Percentiles rank a stretch among this genome's conserved stretches.
Evolutionary conservation across 225 moss, liverwort and hornwort species (phyloP).

Genomic region (Rhytidiadelphus loreus): DNA sequence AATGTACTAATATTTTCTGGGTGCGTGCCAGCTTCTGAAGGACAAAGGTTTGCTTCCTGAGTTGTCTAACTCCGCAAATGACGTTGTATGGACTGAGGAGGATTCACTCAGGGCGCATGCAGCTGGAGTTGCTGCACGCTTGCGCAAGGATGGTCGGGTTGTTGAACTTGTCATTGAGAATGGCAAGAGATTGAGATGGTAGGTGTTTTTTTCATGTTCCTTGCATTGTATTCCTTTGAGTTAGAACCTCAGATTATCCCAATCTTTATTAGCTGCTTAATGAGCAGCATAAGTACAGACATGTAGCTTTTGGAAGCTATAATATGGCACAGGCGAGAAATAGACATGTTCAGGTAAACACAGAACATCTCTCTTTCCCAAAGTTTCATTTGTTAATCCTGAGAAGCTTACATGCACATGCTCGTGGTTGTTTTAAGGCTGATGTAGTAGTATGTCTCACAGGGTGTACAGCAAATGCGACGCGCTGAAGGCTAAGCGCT

Average conservation of each 20-base stretch:
- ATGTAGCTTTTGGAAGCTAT: background rate
- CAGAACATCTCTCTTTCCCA: background rate
- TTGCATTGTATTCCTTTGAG: background rate
- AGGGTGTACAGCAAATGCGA: constrained; percentile 71
- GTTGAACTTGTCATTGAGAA: constrained; percentile 81
- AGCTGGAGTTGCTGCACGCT: constrained; percentile 50
- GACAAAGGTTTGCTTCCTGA: constrained; percentile 49
- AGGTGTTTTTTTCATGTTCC: background rate
- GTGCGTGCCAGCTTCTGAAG: constrained; percentile 68
- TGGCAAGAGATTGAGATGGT: constrained; percentile 58
- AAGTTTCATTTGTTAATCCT: background rate
- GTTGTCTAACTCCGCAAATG: constrained; percentile 53
- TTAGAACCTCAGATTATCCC: background rate
- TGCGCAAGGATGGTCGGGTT: constrained; percentile 53
- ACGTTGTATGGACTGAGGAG: constrained; percentile 69
- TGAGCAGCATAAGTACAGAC: background rate
- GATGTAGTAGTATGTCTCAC: background rate
- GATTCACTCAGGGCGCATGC: constrained; percentile 62
- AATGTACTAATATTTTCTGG: background rate
- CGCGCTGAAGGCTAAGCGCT: constrained; percentile 60
- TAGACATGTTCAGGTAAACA: background rate
- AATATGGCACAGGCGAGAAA: background rate
- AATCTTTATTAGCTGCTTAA: background rate
- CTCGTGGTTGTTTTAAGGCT: background rate
- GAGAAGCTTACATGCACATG: background rate